A percentile compares a stretch with the other conserved stretches of the same genome.
These are phyloP conservation scores for Nematocida sp. DNA, from an alignment of 371 early-diverging fungal genomes.

Conservation along the genomic window DNA sequence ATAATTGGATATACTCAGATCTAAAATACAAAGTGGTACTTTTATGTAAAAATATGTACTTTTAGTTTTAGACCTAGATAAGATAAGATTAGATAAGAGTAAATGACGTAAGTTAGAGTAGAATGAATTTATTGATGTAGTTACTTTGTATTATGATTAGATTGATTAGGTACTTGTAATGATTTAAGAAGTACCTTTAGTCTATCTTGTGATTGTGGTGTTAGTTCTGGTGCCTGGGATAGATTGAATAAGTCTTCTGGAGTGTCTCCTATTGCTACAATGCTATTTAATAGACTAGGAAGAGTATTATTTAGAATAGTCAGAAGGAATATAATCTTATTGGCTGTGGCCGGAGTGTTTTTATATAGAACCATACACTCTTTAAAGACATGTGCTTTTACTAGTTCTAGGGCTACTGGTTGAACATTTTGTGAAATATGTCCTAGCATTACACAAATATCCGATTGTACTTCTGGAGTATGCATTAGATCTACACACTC, in stretches of 20 bases:
- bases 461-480: slow-evolving; percentile 2
- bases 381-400: background rate
- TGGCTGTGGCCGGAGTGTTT: slow-evolving; percentile 1
- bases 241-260: background rate
- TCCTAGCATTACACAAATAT: slow-evolving; percentile 41
- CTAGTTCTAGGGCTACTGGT: slow-evolving; percentile 14
- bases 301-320: slow-evolving; percentile 35
- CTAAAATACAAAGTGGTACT: too few relatives aligned
- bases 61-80: too few relatives aligned
- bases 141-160: too few relatives aligned
- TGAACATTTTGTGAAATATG: slow-evolving; percentile 38
- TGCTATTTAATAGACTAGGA: background rate
- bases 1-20: too few relatives aligned
- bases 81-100: too few relatives aligned
- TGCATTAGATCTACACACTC: slow-evolving; percentile 5
- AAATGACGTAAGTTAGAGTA: too few relatives aligned
- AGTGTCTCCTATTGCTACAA: background rate
- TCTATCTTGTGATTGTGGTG: too few relatives aligned
- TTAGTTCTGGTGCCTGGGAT: background rate
- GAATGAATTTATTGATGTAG: too few relatives aligned
- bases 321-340: slow-evolving; percentile 21
- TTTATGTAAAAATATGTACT: too few relatives aligned
- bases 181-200: too few relatives aligned
- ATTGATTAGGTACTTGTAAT: too few relatives aligned
- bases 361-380: slow-evolving; percentile 12